phyloP scores from a whole-genome alignment of 129 eudicot species.

The Solidago caesia region DNA sequence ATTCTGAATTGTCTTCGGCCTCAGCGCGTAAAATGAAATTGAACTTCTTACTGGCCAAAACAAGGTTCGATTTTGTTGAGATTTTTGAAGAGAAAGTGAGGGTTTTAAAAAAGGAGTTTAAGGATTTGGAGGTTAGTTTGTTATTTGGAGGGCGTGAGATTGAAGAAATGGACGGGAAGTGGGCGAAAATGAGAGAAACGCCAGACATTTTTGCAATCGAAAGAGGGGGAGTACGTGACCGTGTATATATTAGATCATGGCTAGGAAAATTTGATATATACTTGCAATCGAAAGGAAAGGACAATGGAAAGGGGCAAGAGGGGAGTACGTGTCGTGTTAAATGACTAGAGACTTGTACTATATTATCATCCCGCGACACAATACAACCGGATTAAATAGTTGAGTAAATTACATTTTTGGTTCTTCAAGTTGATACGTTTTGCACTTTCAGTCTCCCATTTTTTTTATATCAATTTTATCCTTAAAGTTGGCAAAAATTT shows the following conservation, averaged over 20 bases:
- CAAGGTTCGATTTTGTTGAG: slow-evolving; percentile 1
- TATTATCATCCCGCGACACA: no score
- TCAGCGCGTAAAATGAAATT: slow-evolving; percentile 39
- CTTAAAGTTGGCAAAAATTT: no score
- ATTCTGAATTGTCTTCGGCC: slow-evolving; percentile 42
- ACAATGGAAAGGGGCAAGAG: no score
- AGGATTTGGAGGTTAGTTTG: background rate
- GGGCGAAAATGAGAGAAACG: slow-evolving; percentile 33
- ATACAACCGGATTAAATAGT: no score
- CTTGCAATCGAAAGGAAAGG: no score
- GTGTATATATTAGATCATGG: no score
- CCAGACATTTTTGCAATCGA: slow-evolving; percentile 46
- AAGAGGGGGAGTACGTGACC: background rate
- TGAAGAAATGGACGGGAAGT: slow-evolving; percentile 30
- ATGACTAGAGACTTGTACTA: background rate
- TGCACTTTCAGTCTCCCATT: no score
- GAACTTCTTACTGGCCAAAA: slow-evolving; percentile 16
- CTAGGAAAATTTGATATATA: no score
- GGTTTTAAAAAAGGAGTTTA: slow-evolving; percentile 16
- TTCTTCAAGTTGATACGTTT: no score
- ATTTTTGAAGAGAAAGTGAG: slow-evolving; percentile 17
- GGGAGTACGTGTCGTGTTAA: slow-evolving; percentile 7
- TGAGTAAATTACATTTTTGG: background rate
- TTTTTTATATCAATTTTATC: no score
- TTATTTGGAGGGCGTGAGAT: background rate